Evolutionary conservation across 306 rosid species (phyloP), one percentile per base, ranked within the genome.

Genomic region (Quercus bicolor): DNA sequence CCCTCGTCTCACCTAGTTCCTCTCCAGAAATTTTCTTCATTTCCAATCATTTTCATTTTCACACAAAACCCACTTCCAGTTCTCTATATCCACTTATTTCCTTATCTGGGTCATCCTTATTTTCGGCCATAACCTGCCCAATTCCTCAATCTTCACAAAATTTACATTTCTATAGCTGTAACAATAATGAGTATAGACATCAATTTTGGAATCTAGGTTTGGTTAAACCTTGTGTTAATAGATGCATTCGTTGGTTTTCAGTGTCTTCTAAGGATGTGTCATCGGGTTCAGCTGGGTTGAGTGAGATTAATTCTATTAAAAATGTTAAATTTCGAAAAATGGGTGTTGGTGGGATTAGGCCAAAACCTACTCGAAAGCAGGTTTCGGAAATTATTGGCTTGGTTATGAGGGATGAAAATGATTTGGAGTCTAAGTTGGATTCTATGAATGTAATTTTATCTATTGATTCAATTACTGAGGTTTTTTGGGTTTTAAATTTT

Each of bases 341-440:
- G 37, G 73, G 54, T 77, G 19, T 64, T 61, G 57, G 75, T 55
- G 40, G 28, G 75, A 13, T 5, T 74, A 76, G 74, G 68, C 71
- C 71, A 15, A 43, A 28, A 78, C 87, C 81, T 10, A 62, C 74
- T 54, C 3, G 76, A 0, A 72, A 85, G 64, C 83, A 86, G 78
- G 78, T 89, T 82, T 84, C 78, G 19, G 84, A 90, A 33, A 77
- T 92, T 73, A 23, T 88, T 76, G 78, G 74, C 5, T 68, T 87
- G 83, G 75, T 92, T 77, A 75, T 75, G 48, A 83, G 73, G 76
- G 79, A 76, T 77, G 91, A 40, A 13, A 77, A 60, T 61, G 91
- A 86, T 80, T 89, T 90, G 75, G 88, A 80, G 65, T 55, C 68
- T 24, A 87, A 31, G 72, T 82, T 94, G 86, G 77, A 86, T 62